Evolutionary conservation across 2,329 filamentous ascomycete species (phyloP), one percentile per base, ranked within the genome.

Genomic region (Xylaria sp.): DNA sequence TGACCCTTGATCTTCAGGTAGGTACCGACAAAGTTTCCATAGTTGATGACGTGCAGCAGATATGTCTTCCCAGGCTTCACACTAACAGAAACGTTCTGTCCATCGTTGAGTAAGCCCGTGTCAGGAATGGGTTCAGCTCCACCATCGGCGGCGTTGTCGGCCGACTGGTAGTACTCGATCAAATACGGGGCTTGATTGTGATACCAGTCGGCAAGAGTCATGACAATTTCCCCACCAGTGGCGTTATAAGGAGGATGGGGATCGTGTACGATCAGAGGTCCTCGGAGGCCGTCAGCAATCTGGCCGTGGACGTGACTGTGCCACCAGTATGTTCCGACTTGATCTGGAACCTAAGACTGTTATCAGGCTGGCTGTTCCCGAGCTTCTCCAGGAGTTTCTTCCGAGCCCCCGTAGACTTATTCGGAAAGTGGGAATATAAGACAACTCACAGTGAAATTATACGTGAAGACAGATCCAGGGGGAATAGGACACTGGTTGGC

Each of bases 281-380:
- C 67, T 25, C 67, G 63, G 7, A 69, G 31, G 13, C 67, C 67
- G n/a, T 69, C 67, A n/a, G 67, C 67, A 52, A 67, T 67, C 49
- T 69, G 67, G 31, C 67, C 67, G 20, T 56, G 59, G 25, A 66
- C 63, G 18, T 69, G 67, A 20, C 59, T 69, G 18, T 69, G 67
- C 67, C 67, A 69, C 67, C 67, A 69, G 25, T 63, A 69, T 52
- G 67, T 67, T 1, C 67, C 67, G 25, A 64, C 67, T 66, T 69
- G 62, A 25, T 49, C 31, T 18, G 15, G n/a, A 61, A 69, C 63
- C 67, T 69, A 46, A 1, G 13, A 25, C 23, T n/a, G 7, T 7
- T 49, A 9, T 69, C 57, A 69, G 67, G 1, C 31, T 48, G 36
- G 3, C 46, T 63, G n/a, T 55, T 58, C 31, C 25, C 18, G n/a